Conservation (phyloP, 169 alveolate genomes). For the Plasmodium knowlesi region DNA sequence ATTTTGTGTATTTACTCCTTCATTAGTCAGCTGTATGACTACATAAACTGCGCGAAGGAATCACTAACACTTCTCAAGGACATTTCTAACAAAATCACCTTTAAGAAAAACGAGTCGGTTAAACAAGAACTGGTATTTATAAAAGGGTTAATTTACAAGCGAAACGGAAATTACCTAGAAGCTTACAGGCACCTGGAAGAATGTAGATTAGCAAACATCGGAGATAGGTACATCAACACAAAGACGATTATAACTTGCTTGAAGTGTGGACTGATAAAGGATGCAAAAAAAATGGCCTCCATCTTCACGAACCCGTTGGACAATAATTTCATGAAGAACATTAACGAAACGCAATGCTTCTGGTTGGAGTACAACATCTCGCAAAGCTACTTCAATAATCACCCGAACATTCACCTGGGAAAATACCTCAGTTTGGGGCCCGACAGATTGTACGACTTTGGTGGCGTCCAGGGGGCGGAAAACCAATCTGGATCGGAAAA, state of each 20-base stretch:
- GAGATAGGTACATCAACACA: conserved; percentile 55
- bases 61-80: conserved; percentile 29
- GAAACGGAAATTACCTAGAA: conserved; percentile 63
- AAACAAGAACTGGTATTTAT: conserved; percentile 62
- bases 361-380: conserved; percentile 59
- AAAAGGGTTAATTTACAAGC: conserved; percentile 71
- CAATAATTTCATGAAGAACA: conserved; percentile 60
- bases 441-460: conserved; percentile 18
- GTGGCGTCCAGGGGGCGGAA: not conserved
- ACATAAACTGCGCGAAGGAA: conserved; percentile 47
- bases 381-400: conserved; percentile 11
- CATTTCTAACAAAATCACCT: conserved; percentile 24
- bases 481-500: not conserved
- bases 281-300: conserved; percentile 52
- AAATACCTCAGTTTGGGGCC: not conserved
- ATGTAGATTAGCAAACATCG: conserved; percentile 44
- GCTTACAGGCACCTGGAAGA: conserved; percentile 47
- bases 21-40: conserved; percentile 72
- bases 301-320: conserved; percentile 64
- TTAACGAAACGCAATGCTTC: conserved; percentile 64
- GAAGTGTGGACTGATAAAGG: conserved; percentile 65
- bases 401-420: conserved; percentile 48
- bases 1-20: conserved; percentile 54
- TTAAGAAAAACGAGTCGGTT: conserved; percentile 12
- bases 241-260: conserved; percentile 52